Conservation (phyloP, 352 stramenopile species). For the Phytophthora boehmeriae region DNA sequence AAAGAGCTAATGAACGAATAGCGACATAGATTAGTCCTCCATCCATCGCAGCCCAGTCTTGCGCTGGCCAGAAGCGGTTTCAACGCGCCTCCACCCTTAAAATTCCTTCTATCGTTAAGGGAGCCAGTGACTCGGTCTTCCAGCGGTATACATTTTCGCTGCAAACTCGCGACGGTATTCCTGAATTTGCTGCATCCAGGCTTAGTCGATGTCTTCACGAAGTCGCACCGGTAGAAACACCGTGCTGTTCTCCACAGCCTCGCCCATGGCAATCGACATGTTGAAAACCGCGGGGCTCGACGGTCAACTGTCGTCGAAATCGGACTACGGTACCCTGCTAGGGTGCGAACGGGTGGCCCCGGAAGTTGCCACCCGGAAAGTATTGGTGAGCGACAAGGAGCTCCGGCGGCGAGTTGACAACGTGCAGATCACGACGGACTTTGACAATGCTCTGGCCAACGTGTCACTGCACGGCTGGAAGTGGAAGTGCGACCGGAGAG, state of each 20-base stretch:
- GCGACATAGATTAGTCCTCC: conserved; percentile 8
- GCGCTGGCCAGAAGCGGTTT: conserved; percentile 25
- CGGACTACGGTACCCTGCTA: conserved; percentile 18
- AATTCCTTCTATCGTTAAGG: conserved; percentile 19
- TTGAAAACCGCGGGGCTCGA: conserved; percentile 30
- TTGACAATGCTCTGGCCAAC: conserved; percentile 33
- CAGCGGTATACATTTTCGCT: conserved; percentile 7
- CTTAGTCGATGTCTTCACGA: conserved; percentile 11
- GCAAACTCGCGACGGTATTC: conserved; percentile 8
- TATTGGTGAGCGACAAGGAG: conserved; percentile 38
- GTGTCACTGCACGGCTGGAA: conserved; percentile 41
- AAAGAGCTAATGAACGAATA: too few species aligned
- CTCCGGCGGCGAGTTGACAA: conserved; percentile 29
- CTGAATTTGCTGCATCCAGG: conserved; percentile 21
- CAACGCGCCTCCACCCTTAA: conserved; percentile 26
- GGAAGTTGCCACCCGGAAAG: conserved; percentile 9
- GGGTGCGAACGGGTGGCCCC: conserved; percentile 11
- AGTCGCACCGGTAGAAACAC: conserved; percentile 2
- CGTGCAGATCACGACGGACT: conserved; percentile 29
- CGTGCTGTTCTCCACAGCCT: conserved; percentile 16
- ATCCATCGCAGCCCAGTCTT: conserved; percentile 6
- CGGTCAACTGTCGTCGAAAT: conserved; percentile 10
- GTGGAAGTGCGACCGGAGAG: conserved; percentile 35
- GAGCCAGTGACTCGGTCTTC: conserved; percentile 6
- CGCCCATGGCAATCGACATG: conserved; percentile 28